Percentiles rank a stretch among this genome's conserved stretches.
Conservation (phyloP, 352 stramenopile species). For the Pythium biforme region DNA sequence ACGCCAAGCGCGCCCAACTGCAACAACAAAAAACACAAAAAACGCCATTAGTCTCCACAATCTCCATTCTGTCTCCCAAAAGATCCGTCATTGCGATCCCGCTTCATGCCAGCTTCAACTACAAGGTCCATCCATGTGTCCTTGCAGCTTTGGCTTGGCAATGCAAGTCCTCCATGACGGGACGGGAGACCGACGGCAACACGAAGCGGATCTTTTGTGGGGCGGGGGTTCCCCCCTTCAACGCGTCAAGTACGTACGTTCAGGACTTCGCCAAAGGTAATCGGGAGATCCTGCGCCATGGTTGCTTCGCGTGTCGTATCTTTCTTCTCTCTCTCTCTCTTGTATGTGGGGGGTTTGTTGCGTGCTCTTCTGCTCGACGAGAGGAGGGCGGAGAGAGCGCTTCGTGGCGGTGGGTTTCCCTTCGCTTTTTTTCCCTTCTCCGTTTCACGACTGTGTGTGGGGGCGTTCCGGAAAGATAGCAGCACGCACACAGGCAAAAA, state of each 20-base stretch:
- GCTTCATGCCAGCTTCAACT: background rate
- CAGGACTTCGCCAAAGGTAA: constrained; percentile 88
- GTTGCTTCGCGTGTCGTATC: constrained; percentile 21
- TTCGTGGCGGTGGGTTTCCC: background rate
- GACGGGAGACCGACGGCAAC: background rate
- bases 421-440: constrained; percentile 24
- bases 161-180: too few species aligned
- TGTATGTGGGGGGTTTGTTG: background rate
- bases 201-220: background rate
- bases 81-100: background rate
- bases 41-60: constrained; percentile 5
- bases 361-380: background rate
- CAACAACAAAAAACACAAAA: constrained; percentile 23
- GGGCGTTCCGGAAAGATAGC: constrained; percentile 27
- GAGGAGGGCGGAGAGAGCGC: background rate
- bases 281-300: constrained; percentile 88
- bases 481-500: background rate
- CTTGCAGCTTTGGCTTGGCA: too few species aligned
- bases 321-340: background rate
- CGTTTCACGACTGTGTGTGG: constrained; percentile 72
- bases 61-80: background rate
- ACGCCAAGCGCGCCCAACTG: constrained; percentile 87
- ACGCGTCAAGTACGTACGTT: constrained; percentile 61
- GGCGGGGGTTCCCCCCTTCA: background rate
- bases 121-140: background rate